A percentile compares a stretch with the other conserved stretches of the same genome.
These are phyloP conservation scores for Astrocystis sublimbata DNA, from an alignment of 495 filamentous ascomycete genomes.

Conservation along the genomic window DNA sequence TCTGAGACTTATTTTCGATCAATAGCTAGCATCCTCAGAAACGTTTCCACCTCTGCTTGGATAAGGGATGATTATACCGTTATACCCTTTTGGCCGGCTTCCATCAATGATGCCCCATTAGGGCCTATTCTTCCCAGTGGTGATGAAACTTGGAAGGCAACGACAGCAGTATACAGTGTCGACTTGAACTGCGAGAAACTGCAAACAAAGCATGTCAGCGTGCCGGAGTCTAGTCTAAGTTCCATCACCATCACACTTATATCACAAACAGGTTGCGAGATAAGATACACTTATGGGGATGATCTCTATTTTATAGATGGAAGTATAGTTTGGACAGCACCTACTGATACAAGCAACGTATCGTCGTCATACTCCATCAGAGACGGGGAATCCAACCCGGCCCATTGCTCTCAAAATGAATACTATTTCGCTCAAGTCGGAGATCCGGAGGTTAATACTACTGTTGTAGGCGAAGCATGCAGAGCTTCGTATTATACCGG, in stretches of 20 bases:
- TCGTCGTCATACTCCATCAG: too few relatives aligned
- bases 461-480: slow-evolving; percentile 26
- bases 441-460: slow-evolving; percentile 5
- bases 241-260: not conserved
- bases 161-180: slow-evolving; percentile 38
- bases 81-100: slow-evolving; percentile 41
- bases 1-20: slow-evolving; percentile 33
- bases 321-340: not conserved
- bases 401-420: not conserved
- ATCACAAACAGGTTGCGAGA: not conserved
- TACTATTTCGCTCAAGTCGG: not conserved
- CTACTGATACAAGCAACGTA: not conserved
- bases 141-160: slow-evolving; percentile 33
- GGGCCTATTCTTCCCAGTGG: slow-evolving; percentile 24
- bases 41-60: slow-evolving; percentile 44
- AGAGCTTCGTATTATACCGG: slow-evolving; percentile 34
- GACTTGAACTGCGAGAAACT: slow-evolving; percentile 33
- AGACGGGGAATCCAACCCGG: not conserved
- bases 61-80: slow-evolving; percentile 41
- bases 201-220: slow-evolving; percentile 2
- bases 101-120: slow-evolving; percentile 22
- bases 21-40: slow-evolving; percentile 36
- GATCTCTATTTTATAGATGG: not conserved
- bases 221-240: not conserved
- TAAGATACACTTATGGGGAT: not conserved